phyloP scores from a whole-genome alignment of 768 basidiomycete genomes.

The Postia placenta region DNA sequence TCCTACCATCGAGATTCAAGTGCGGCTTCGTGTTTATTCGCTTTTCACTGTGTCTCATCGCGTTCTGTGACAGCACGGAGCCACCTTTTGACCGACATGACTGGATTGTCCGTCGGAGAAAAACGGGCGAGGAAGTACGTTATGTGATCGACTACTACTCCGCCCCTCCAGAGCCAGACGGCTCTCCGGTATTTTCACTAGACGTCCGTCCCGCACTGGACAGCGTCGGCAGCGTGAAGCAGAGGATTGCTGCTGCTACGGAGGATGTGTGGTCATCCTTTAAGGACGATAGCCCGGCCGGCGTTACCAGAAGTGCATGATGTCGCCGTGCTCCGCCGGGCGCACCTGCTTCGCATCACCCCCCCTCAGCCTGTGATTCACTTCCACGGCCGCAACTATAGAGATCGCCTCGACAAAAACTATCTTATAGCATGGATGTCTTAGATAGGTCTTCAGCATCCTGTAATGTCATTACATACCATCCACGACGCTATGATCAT shows the following conservation, averaged over 20 bases:
- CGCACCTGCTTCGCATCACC: background rate
- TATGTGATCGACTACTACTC: slow-evolving; percentile 99
- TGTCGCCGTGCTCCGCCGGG: background rate
- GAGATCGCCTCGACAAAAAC: too few species aligned
- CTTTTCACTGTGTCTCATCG: background rate
- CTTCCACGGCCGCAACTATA: too few species aligned
- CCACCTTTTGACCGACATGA: slow-evolving; percentile 95
- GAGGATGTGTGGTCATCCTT: slow-evolving; percentile 58
- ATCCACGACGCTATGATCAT: slow-evolving; percentile 9
- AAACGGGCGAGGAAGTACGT: slow-evolving; percentile 76
- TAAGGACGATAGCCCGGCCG: slow-evolving; percentile 9
- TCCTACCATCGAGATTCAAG: slow-evolving; percentile 90
- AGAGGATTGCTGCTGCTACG: slow-evolving; percentile 61
- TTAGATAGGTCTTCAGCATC: background rate
- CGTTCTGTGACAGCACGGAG: slow-evolving; percentile 51
- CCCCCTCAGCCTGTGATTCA: background rate
- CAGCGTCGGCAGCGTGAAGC: slow-evolving; percentile 64
- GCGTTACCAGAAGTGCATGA: background rate
- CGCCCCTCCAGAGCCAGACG: slow-evolving; percentile 82
- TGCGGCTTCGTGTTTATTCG: slow-evolving; percentile 30
- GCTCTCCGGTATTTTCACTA: slow-evolving; percentile 90
- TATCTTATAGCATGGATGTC: background rate
- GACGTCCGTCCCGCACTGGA: slow-evolving; percentile 96
- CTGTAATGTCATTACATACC: slow-evolving; percentile 2
- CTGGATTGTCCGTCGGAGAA: slow-evolving; percentile 85